A percentile compares a stretch with the other conserved stretches of the same genome.
Conservation (phyloP, 2,329 filamentous ascomycete genomes). For the Penicillium sp. region DNA sequence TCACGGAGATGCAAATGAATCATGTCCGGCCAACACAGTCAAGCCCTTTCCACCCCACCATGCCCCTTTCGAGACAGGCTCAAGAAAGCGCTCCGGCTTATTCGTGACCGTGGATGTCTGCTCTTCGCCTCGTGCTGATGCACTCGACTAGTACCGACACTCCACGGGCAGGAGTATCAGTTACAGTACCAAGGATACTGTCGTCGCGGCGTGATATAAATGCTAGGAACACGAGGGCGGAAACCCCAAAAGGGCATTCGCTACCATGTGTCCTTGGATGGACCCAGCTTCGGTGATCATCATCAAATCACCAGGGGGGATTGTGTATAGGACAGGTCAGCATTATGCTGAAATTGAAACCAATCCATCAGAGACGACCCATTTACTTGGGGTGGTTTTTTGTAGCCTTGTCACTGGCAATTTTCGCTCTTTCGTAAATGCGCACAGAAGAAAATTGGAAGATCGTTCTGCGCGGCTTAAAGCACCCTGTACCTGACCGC, state of each 20-base stretch:
- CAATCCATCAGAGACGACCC: too few relatives aligned
- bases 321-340: conserved; percentile 2
- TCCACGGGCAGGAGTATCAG: conserved; percentile 61
- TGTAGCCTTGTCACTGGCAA: too few relatives aligned
- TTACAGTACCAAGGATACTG: conserved; percentile 55
- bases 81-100: conserved; percentile 98
- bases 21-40: conserved; percentile 90
- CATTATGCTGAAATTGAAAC: conserved; percentile 5
- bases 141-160: conserved; percentile 68
- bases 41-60: conserved; percentile 86
- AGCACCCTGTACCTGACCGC: conserved; percentile 8
- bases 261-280: too few relatives aligned
- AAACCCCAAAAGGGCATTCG: too few relatives aligned
- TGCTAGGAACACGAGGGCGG: too few relatives aligned
- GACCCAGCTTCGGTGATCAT: neutral
- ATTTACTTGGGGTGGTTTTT: too few relatives aligned
- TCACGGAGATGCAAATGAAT: conserved; percentile 1
- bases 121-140: conserved; percentile 71
- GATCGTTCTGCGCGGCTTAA: conserved; percentile 21
- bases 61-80: conserved; percentile 73
- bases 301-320: neutral
- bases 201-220: conserved; percentile 54
- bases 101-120: conserved; percentile 72
- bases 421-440: too few relatives aligned
- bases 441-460: neutral